Base-by-base conservation (phyloP, 345 rosid genomes). In the Eucalyptus shirleyi region DNA sequence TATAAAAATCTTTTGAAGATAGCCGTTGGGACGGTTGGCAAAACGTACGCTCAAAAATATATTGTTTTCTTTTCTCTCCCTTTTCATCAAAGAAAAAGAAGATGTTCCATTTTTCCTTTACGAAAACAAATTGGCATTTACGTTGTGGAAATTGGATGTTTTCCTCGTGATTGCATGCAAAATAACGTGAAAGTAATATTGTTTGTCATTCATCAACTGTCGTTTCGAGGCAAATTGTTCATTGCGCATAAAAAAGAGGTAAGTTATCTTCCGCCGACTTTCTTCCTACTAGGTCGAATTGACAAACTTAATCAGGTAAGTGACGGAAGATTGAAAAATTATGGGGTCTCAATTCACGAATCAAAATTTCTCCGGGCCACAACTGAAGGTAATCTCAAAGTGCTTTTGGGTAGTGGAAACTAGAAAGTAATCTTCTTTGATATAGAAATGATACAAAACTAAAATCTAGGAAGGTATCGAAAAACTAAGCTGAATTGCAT, bases 91-190 rank as follows among this genome's bases (percentile, higher is more conserved):
- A 18, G 9, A 51, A 51, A 51, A 51, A 51, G 2, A 51, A 51
- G 56, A 7, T 0, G 4, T 51, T 51, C 0, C 0, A 51, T 51
- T 51, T 51, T 0, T 51, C 1, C 23, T 18, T 18, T 51, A 51
- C 0, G 4, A 51, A 51, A 51, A 51, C 4, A 51, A 51, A 3
- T 51, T 51, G 56, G 23, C 23, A 51, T 51, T 18, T 51, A 51
- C 0, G 2, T 0, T 51, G 9, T 7, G 23, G 4, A 18, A 51
- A 1, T 51, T 18, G 0, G 23, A 18, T 7, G 9, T 51, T 51
- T 51, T 51, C 1, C 23, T 51, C 9, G 0, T 51, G 23, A 51
- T 0, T 51, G 2, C 56, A 51, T 51, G 7, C 23, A 51, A 51
- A 18, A 7, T 4, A 51, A 51, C 2, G 1, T 51, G 56, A 51